Base-by-base conservation (phyloP, 2,329 filamentous ascomycete species). In the Furcasterigmium furcatum region DNA sequence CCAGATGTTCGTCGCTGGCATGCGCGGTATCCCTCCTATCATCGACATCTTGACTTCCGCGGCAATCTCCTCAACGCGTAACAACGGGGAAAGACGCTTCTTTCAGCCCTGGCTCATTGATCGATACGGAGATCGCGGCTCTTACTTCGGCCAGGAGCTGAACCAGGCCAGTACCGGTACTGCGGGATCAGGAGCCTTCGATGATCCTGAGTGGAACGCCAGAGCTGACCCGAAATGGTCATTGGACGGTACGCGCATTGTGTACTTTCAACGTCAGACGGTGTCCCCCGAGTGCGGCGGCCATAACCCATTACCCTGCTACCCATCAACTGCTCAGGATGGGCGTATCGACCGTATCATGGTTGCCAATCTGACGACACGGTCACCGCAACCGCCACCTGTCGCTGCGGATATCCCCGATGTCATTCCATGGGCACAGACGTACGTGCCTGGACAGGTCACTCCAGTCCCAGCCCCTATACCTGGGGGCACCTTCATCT, bases 181-280 rank as follows among this genome's bases (percentile, higher is more conserved):
- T 2, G 46, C 43, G 0, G 60, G 48, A 5, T 49, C 46, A 9
- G 67, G 65, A 0, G 61, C 50, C 24, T 45, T 67, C 13, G 64
- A 68, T 41, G 67, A 72, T 40, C 64, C 69, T 0, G 58, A 68
- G 9, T 73, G 71, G 70, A 73, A 73, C 47, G 68, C 58, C 4
- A 54, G 54, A 4, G 71, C 70, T 7, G 70, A 73, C 47, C 71
- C 67, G 2, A 58, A 52, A 7, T 70, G 57, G 43, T 66, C 63
- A 7, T 53, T 51, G 2, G 70, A 73, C 47, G 62, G 62, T 2
- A 71, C 67, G 0, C 49, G 55, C 1, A 62, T 73, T n/a, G 64
- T 65, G 2, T 74, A 68, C 44, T 68, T 52, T 46, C 65, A 73
- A 49, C 55, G 55, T 2, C 49, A 68, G 16, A 59, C 62, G 1